Evolutionary conservation across 176 grass and related monocot species (phyloP).

Genomic region (Carex littledalei): DNA sequence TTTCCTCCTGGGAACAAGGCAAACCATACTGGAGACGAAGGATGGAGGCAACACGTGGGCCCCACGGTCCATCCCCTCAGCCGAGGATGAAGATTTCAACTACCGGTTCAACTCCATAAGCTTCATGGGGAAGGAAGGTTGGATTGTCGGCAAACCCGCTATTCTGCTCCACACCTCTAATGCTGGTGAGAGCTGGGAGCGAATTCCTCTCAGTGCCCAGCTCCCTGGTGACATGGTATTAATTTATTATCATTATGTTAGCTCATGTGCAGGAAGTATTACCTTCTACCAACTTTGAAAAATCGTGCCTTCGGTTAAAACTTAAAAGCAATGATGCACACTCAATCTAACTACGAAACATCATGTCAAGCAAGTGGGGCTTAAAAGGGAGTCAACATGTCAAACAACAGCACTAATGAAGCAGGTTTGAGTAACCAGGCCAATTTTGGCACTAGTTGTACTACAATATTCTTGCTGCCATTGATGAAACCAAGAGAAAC

Average conservation of each 20-base stretch:
- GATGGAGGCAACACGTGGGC: slow-evolving; percentile 71
- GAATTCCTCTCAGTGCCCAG: slow-evolving; percentile 82
- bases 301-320: neutral
- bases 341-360: no score
- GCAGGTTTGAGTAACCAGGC: neutral
- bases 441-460: neutral
- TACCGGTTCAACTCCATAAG: slow-evolving; percentile 95
- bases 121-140: slow-evolving; percentile 89
- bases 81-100: slow-evolving; percentile 97
- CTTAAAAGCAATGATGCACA: neutral
- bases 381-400: neutral
- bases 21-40: slow-evolving; percentile 90
- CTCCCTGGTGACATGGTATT: slow-evolving; percentile 92
- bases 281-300: neutral
- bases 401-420: neutral
- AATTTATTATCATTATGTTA: neutral
- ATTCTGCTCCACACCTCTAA: slow-evolving; percentile 84
- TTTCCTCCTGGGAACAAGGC: slow-evolving; percentile 84
- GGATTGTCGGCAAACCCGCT: slow-evolving; percentile 91
- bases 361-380: neutral
- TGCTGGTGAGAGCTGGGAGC: slow-evolving; percentile 89
- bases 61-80: slow-evolving; percentile 76
- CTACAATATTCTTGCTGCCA: neutral
- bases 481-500: neutral
- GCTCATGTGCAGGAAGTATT: neutral